Evolutionary conservation across 2,329 filamentous ascomycete species (phyloP).

Genomic region (Phaeoacremonium minimum): DNA sequence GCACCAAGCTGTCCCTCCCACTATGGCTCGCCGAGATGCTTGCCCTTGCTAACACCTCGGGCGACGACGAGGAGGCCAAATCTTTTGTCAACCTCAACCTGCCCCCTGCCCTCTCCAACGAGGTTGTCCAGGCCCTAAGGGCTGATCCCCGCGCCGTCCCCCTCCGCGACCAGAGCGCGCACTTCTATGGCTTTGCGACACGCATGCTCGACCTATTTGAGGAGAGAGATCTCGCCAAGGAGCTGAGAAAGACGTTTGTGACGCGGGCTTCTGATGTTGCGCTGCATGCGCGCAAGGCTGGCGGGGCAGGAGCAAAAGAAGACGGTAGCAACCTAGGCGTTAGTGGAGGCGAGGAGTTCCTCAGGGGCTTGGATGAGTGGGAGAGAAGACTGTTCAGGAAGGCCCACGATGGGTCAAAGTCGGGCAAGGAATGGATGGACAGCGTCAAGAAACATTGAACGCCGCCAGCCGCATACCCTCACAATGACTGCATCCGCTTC

Average conservation of each 20-base stretch:
- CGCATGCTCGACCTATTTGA: constrained; percentile 89
- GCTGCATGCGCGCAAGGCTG: constrained; percentile 82
- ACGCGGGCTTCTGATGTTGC: constrained; percentile 76
- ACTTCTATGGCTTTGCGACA: constrained; percentile 84
- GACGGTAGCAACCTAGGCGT: constrained; percentile 57
- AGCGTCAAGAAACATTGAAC: constrained; percentile 42
- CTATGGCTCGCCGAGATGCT: constrained; percentile 96
- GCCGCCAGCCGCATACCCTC: background rate
- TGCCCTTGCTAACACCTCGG: constrained; percentile 57
- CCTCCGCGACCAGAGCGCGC: constrained; percentile 73
- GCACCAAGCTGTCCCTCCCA: constrained; percentile 77
- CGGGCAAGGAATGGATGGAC: constrained; percentile 66
- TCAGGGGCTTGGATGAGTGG: constrained; percentile 84
- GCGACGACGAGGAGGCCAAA: constrained; percentile 30
- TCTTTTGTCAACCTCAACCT: constrained; percentile 78
- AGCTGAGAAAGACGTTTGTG: constrained; percentile 76
- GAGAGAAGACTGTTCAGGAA: constrained; percentile 74
- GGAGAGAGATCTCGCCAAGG: constrained; percentile 70
- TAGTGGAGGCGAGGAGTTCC: constrained; percentile 72
- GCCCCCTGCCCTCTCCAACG: constrained; percentile 69
- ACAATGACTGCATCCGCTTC: too few relatives aligned
- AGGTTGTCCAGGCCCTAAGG: constrained; percentile 84
- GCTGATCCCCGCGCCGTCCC: constrained; percentile 86
- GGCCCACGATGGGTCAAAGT: constrained; percentile 70
- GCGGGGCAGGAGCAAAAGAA: constrained; percentile 64